Base-by-base conservation (phyloP, 352 stramenopile genomes). In the Sclerospora graminicola region DNA sequence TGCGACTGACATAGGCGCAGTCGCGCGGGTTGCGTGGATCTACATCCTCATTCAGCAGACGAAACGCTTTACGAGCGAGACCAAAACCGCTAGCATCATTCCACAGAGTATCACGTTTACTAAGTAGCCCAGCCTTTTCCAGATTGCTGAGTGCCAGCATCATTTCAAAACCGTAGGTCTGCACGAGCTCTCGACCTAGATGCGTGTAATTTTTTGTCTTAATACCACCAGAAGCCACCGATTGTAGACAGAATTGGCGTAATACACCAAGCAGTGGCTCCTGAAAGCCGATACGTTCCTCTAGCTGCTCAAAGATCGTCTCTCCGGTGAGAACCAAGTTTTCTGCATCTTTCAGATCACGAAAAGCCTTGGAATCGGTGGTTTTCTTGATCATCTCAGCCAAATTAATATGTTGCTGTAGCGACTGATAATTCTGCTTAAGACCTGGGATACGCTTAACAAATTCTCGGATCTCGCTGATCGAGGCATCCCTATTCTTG, bases 381-480 rank as follows among this genome's bases (percentile, higher is more conserved):
- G 79, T 93, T 41, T 89, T 87, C 55, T 98, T 98, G 38, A 98
- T 81, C 1, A 97, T 49, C 65, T 98, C 94, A 4, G 94, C 94
- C 41, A 99, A 63, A 54, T 98, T 94, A 53, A 98, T 98, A 63
- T 98, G 95, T 66, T 97, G 94, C 49, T 96, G 94, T 10, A 98
- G 63, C n/a, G 75, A 95, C 63, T 95, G 85, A 57, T 96, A 95
- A 52, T 94, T 96, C 38, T 95, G 78, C 36, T 94, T 95, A 13
- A 96, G 63, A 8, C 85, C 85, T 0, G 94, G 94, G 51, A 98
- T 98, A 54, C 95, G 88, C 71, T 99, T 99, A 36, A 98, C 94
- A 51, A 99, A 98, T 56, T 98, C 92, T 52, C 97, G 94, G 43
- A 99, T 98, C 69, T 99, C 93, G 9, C 81, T 93, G 55, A 99